Base-by-base conservation (phyloP, 305 asterid genomes). In the Fraxinus velutina region DNA sequence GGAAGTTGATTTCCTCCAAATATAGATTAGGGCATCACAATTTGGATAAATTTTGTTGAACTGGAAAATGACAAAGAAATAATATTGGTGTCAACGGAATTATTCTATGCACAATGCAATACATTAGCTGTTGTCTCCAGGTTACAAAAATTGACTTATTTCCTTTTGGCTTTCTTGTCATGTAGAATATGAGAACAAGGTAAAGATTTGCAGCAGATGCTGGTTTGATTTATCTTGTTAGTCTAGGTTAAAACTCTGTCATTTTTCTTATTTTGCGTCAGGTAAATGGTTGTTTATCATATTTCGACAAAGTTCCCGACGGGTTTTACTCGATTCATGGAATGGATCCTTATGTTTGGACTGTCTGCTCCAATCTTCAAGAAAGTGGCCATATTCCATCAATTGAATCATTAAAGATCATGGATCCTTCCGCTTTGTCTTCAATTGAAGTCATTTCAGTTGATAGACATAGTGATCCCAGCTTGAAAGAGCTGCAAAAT, bases 341-440 rank as follows among this genome's bases (percentile, higher is more conserved):
- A 89, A 91, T 96, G 94, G 97, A 96, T 89, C 97, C 99, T 27
- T 96, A 94, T 87, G 92, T 96, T 55, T 96, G 99, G 99, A 85
- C 89, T 74, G 81, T 96, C 85, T 96, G 98, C 90, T 89, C 91
- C 12, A 96, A 93, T 86, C 88, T 88, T 84, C 94, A 90, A 86
- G 99, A 96, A 86, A 91, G 89, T 88, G 96, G 98, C 32, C 92
- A 91, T 24, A 90, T 96, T 81, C 98, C 99, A 77, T 89, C 98
- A 37, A 89, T 96, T 89, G 97, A 94, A 86, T 88, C 92, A 27
- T 75, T 96, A 62, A 94, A 83, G 88, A 86, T 87, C n/a, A 88
- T 92, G 83, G 97, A 94, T 89, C 97, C 97, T 75, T 78, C 89
- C 10, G 19, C 36, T 71, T 77, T 84, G 72, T 76, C 94, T 82